Evolutionary conservation across 2,329 filamentous ascomycete genomes (phyloP), one percentile per base, ranked within the genome.

Genomic region (Canariomyces notabilis): DNA sequence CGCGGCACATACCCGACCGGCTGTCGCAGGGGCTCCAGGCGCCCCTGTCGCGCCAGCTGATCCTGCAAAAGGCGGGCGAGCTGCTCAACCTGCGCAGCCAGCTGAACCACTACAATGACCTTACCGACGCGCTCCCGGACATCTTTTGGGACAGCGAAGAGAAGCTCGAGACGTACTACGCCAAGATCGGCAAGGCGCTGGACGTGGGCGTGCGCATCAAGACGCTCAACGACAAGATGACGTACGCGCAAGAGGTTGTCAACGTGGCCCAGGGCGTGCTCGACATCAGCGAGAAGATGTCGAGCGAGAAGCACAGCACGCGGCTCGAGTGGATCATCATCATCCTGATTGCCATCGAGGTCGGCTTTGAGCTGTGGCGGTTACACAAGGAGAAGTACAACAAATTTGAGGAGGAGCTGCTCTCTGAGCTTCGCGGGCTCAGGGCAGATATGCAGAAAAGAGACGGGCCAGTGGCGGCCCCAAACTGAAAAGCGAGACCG

Each of bases 91-190:
- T 97, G 42, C 84, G 93, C 37, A 91, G 91, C 1, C 89, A 95
- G 60, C 76, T 98, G 39, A 98, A 98, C 62, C 85, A 97, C 57
- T 97, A 97, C 70, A 95, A 89, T 1, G 93, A 97, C 66, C 79
- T 98, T 26, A 97, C 93, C 0, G 93, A 98, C 68, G 89, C 87
- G 15, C 76, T 97, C 15, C 93, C 93, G 0, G 93, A 98, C 67
- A 81, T 97, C 37, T 96, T 98, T 69, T 98, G 93, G 93, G 93
- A 98, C 65, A 86, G 80, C 58, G 90, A 96, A 64, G 79, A 96
- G 2, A 87, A 89, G 1, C 75, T 98, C 2, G 93, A 96, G 65
- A 86, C 85, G 22, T 97, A 96, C 69, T 98, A 97, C 65, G 90
- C 95, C 57, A 87, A 93, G 65, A 89, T 96, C 33, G 90, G 91